Evolutionary conservation across 257 asterid species (phyloP), one percentile per base, ranked within the genome.

Genomic region (Dorcoceras hygrometricum): DNA sequence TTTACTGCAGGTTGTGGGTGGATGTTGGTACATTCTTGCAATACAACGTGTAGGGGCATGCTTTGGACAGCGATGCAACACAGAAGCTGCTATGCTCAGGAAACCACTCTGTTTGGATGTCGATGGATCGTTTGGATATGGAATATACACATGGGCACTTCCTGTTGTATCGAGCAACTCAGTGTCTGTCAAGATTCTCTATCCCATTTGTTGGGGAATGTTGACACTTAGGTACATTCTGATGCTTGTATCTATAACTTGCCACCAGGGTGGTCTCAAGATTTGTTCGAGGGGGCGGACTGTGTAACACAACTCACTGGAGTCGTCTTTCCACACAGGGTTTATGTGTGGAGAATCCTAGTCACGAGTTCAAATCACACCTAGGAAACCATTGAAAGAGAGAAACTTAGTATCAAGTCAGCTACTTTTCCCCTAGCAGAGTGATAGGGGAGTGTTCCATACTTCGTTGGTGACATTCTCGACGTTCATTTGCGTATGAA

Each of bases 201-300:
- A 85, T 63, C 86, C 91, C 53, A 82, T 82, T 23, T 81, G 82
- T 53, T 85, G 91, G 91, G 91, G 91, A 59, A 57, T 85, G 32
- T 78, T 85, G 88, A 77, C 87, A 69, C 76, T 85, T 6, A 85
- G 90, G 90, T 84, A 79, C n/a, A n/a, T n/a, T n/a, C n/a, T n/a
- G n/a, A n/a, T n/a, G n/a, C n/a, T n/a, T n/a, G n/a, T n/a, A n/a
- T n/a, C n/a, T n/a, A n/a, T n/a, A n/a, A n/a, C n/a, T n/a, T n/a
- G n/a, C n/a, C n/a, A n/a, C n/a, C n/a, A n/a, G n/a, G n/a, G n/a
- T n/a, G n/a, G n/a, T n/a, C n/a, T n/a, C n/a, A n/a, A n/a, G n/a
- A n/a, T n/a, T n/a, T n/a, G n/a, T n/a, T n/a, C n/a, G n/a, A n/a
- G n/a, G n/a, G n/a, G n/a, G n/a, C n/a, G n/a, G n/a, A n/a, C n/a